Evolutionary conservation across 768 basidiomycete genomes (phyloP).

Genomic region (Calocera cornea): DNA sequence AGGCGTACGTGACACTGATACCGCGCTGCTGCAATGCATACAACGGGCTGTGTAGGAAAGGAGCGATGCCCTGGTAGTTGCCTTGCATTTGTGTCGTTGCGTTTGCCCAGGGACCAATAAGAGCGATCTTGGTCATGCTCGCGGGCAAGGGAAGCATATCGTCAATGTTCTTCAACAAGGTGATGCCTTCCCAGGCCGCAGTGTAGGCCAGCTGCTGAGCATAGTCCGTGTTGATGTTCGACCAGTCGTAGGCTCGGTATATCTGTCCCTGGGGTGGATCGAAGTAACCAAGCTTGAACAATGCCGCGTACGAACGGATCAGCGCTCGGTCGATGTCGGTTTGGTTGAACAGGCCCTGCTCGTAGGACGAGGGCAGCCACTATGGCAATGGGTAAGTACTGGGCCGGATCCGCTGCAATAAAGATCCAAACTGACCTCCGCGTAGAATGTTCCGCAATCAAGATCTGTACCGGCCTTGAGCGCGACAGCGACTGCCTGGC

Average conservation of each 20-base stretch:
- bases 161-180: slow-evolving; percentile 48
- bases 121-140: slow-evolving; percentile 36
- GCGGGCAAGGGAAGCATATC: slow-evolving; percentile 40
- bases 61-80: slow-evolving; percentile 42
- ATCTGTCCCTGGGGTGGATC: slow-evolving; percentile 39
- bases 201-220: slow-evolving; percentile 38
- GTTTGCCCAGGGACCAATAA: slow-evolving; percentile 48
- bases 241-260: slow-evolving; percentile 37
- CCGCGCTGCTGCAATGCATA: slow-evolving; percentile 37
- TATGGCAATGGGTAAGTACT: too few relatives aligned
- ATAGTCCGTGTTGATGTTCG: slow-evolving; percentile 34
- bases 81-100: slow-evolving; percentile 45
- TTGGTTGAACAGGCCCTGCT: slow-evolving; percentile 35
- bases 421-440: slow-evolving; percentile 5
- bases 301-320: slow-evolving; percentile 38
- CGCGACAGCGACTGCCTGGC: slow-evolving; percentile 35
- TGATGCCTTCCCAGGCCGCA: slow-evolving; percentile 42
- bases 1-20: slow-evolving; percentile 32
- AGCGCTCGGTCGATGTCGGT: slow-evolving; percentile 33
- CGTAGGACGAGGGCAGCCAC: slow-evolving; percentile 36
- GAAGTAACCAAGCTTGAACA: slow-evolving; percentile 36
- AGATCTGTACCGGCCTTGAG: slow-evolving; percentile 42
- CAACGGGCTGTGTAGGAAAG: slow-evolving; percentile 42
- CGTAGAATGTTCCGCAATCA: slow-evolving; percentile 41
- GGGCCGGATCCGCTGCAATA: too few relatives aligned